Evolutionary conservation across 208 protist genomes (phyloP).

Genomic region (Entamoeba nuttalli): DNA sequence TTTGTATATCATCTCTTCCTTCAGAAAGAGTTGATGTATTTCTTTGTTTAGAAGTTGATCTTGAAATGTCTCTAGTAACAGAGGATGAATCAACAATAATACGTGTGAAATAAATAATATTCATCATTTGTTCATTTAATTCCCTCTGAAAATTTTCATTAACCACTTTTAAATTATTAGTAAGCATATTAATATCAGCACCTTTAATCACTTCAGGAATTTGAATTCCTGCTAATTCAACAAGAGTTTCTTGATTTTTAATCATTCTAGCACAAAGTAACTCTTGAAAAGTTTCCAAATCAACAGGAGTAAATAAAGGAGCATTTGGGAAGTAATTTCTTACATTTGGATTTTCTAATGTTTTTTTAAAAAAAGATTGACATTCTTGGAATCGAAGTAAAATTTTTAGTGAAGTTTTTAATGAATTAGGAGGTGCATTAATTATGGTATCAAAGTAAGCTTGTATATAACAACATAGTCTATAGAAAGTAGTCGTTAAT

Average conservation of each 20-base stretch:
- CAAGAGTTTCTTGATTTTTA: background rate
- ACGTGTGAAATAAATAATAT: background rate
- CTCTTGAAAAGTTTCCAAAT: background rate
- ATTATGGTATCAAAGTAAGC: background rate
- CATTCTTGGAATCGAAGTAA: background rate
- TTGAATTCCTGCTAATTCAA: background rate
- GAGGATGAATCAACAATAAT: background rate
- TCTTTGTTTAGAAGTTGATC: background rate
- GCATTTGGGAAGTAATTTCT: background rate
- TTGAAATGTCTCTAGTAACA: background rate
- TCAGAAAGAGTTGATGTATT: background rate
- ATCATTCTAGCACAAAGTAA: background rate
- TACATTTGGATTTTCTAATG: background rate
- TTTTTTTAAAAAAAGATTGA: background rate
- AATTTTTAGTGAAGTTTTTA: background rate
- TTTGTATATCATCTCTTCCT: background rate
- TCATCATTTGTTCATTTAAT: background rate
- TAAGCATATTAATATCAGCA: background rate
- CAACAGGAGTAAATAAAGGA: background rate
- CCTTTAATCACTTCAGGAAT: background rate
- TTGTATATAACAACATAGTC: background rate
- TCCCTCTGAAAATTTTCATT: background rate
- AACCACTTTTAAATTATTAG: background rate
- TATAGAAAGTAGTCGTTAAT: background rate
- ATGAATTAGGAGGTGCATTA: background rate